Base-by-base conservation (phyloP, 768 basidiomycete genomes). In the Brasilioporus rufonigricans region DNA sequence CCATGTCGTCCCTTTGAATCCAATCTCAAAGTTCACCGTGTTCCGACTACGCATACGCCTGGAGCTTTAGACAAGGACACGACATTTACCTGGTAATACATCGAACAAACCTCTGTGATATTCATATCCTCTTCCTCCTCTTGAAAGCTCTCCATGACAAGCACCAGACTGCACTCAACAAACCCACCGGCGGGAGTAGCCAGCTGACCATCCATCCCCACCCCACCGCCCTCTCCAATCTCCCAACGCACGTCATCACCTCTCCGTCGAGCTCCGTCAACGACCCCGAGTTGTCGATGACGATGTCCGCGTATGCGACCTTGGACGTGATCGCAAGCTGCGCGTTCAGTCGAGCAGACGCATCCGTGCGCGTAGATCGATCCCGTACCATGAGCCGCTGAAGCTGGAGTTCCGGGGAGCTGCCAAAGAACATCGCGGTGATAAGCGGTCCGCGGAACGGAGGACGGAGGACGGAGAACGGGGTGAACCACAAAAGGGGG, bases 221-320 rank as follows among this genome's bases (percentile, higher is more conserved):
- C 10, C 86, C 83, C 0, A 72, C 77, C 18, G 77, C 72, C 36
- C 72, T 74, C 48, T 79, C 73, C 10, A 83, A 56, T 48, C 65
- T 68, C 41, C 65, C 64, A 9, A 85, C 57, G 67, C 89, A 69
- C 56, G 55, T 52, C 71, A 56, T 59, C 41, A 66, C 63, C 29
- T 72, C 65, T 24, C 79, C 78, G 33, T 86, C 76, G 11, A 98
- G 76, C 54, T 94, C 92, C 33, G 78, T 69, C 9, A 75, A 73
- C 0, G 86, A 77, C 1, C 93, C 92, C 7, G 91, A 91, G 68
- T 98, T 98, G 73, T 98, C 94, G 31, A 98, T 67, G 46, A 97
- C 84, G 48, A 83, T 66, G 65, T 95, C 92, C 4, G 93, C 95
- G 58, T 91, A 94, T n/a, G 74, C 63, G 5, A 93, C 75, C 68